These are phyloP conservation scores for Arthromyces matolae DNA, from an alignment of 768 basidiomycete species.

Conservation along the genomic window DNA sequence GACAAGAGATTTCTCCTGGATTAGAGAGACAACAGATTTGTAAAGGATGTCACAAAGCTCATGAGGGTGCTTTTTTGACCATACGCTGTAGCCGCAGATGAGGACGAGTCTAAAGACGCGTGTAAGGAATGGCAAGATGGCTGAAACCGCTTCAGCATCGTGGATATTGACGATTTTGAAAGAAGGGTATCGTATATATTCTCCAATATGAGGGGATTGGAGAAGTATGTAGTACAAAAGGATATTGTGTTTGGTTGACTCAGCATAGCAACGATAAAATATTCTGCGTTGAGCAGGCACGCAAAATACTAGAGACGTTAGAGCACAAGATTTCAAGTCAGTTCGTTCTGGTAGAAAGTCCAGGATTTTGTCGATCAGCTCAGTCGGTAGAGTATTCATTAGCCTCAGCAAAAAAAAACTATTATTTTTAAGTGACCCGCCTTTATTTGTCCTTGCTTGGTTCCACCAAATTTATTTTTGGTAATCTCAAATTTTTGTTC, in stretches of 20 bases:
- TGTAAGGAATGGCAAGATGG: neutral
- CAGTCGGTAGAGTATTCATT: conserved; percentile 19
- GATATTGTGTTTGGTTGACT: neutral
- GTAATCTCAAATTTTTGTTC: conserved; percentile 1
- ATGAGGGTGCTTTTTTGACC: conserved; percentile 6
- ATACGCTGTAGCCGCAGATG: conserved; percentile 1
- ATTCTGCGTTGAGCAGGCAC: conserved; percentile 21
- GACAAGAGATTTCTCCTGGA: neutral
- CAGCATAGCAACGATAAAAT: conserved; percentile 11
- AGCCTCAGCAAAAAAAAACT: too few relatives aligned
- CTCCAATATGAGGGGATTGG: neutral
- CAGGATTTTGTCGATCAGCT: conserved; percentile 27
- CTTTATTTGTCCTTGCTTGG: conserved; percentile 6
- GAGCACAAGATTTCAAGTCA: conserved; percentile 22
- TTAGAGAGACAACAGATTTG: neutral
- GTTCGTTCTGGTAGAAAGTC: conserved; percentile 21
- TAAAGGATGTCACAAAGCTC: conserved; percentile 4
- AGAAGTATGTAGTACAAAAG: neutral
- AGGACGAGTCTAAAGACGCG: neutral
- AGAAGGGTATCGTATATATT: neutral
- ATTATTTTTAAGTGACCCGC: too few relatives aligned
- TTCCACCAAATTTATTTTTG: conserved; percentile 10
- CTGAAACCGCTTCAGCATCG: neutral
- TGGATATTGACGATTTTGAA: conserved; percentile 5
- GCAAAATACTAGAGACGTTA: conserved; percentile 25